Conservation (phyloP, 1,284 basidiomycete genomes). For the Ustilago crameri region DNA sequence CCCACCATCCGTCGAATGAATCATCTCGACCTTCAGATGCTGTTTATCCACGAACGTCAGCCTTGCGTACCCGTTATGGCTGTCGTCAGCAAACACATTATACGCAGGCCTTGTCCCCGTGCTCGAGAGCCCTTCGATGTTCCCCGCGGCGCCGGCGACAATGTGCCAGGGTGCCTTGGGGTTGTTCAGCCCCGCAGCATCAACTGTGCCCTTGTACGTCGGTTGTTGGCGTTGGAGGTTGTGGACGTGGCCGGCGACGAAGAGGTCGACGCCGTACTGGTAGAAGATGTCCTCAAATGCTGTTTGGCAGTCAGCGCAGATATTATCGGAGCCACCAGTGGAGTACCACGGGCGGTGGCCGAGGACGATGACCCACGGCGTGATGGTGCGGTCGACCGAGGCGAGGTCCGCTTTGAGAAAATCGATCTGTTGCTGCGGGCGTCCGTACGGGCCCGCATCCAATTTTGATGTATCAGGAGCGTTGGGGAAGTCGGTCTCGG, state of each 20-base stretch:
- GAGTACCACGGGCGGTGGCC: conserved; percentile 66
- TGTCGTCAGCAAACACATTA: conserved; percentile 34
- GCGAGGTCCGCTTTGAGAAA: conserved; percentile 66
- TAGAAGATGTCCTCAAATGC: conserved; percentile 68
- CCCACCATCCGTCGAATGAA: conserved; percentile 39
- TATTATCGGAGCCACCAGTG: conserved; percentile 41
- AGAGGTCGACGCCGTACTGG: conserved; percentile 67
- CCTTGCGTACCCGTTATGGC: conserved; percentile 43
- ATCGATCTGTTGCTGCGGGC: conserved; percentile 37
- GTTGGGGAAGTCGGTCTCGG: conserved; percentile 54
- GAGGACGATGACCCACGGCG: conserved; percentile 68
- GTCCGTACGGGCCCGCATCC: conserved; percentile 28
- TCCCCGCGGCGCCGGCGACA: conserved; percentile 67
- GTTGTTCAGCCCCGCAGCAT: conserved; percentile 54
- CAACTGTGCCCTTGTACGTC: conserved; percentile 58
- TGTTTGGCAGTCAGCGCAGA: conserved; percentile 63
- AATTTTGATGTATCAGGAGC: conserved; percentile 51
- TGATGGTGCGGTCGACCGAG: conserved; percentile 66
- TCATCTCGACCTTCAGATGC: conserved; percentile 35
- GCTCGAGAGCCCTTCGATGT: conserved; percentile 63
- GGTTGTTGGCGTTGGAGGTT: conserved; percentile 68
- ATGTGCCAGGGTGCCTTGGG: conserved; percentile 64
- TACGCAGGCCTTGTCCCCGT: conserved; percentile 16
- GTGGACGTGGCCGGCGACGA: conserved; percentile 68
- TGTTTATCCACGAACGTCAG: conserved; percentile 65